These are phyloP conservation scores for Nemophila menziesii DNA, from an alignment of 257 asterid genomes.

Conservation along the genomic window DNA sequence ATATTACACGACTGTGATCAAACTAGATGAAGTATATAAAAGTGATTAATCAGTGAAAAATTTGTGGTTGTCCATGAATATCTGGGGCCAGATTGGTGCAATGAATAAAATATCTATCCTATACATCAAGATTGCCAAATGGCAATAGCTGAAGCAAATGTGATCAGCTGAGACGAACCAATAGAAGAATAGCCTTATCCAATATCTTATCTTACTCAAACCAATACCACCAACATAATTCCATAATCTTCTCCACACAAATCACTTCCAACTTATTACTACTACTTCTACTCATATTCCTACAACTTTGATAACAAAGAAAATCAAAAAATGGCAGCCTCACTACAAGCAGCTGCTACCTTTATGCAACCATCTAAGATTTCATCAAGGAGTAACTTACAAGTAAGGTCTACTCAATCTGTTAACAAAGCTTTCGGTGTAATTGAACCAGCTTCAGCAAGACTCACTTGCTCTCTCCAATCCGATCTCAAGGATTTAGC, in stretches of 20 bases:
- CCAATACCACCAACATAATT: conserved; percentile 35
- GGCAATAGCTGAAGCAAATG: conserved; percentile 25
- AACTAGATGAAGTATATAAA: background rate
- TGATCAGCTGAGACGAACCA: conserved; percentile 24
- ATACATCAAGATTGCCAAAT: conserved; percentile 27
- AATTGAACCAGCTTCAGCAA: conserved; percentile 33
- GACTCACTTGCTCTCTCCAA: conserved; percentile 71
- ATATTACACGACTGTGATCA: no score
- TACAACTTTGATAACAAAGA: background rate
- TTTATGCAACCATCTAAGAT: conserved; percentile 75
- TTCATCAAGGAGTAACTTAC: conserved; percentile 42
- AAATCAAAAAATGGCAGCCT: conserved; percentile 55
- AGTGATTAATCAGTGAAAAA: background rate
- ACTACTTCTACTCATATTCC: conserved; percentile 9
- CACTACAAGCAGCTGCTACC: conserved; percentile 87
- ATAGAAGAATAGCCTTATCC: conserved; percentile 58
- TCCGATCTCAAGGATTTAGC: conserved; percentile 71
- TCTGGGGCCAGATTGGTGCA: conserved; percentile 10
- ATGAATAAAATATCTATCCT: conserved; percentile 28
- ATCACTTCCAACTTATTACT: conserved; percentile 8
- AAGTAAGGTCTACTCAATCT: conserved; percentile 43
- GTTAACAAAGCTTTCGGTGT: conserved; percentile 53
- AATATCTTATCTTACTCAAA: conserved; percentile 44
- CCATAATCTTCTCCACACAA: conserved; percentile 5
- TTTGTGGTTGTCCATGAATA: conserved; percentile 11